These are phyloP conservation scores for Chrysanthemum seticuspe DNA, from an alignment of 129 eudicot genomes.

Conservation along the genomic window DNA sequence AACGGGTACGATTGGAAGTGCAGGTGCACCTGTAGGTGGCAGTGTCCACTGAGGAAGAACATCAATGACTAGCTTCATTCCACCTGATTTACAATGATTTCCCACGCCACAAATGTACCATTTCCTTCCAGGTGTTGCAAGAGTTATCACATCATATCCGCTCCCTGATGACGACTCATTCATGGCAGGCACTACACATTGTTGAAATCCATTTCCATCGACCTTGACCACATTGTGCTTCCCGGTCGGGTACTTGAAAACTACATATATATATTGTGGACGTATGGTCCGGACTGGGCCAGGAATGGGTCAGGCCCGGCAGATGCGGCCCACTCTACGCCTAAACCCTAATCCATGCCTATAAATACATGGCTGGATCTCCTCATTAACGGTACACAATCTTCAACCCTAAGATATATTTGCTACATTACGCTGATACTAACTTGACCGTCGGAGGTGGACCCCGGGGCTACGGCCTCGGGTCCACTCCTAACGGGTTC, in stretches of 20 bases:
- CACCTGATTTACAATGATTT: constrained; percentile 26
- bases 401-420: too few relatives aligned
- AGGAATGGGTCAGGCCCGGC: too few relatives aligned
- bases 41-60: constrained; percentile 7
- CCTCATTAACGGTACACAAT: too few relatives aligned
- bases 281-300: too few relatives aligned
- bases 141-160: constrained; percentile 37
- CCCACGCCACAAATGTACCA: constrained; percentile 51
- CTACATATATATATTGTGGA: not conserved
- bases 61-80: constrained; percentile 11
- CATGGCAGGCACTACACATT: constrained; percentile 6
- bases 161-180: constrained; percentile 13
- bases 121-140: constrained; percentile 34
- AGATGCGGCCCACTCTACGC: too few relatives aligned
- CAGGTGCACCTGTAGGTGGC: not conserved
- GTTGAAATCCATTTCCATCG: constrained; percentile 32
- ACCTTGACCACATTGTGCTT: constrained; percentile 41
- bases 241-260: constrained; percentile 29
- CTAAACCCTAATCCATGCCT: too few relatives aligned
- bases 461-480: too few relatives aligned
- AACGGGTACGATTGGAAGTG: too few relatives aligned
- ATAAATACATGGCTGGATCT: too few relatives aligned
- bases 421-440: too few relatives aligned
- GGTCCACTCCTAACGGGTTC: too few relatives aligned
- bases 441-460: too few relatives aligned